Conservation (phyloP, 176 grass and related monocot genomes). For the Elaeis guineensis region DNA sequence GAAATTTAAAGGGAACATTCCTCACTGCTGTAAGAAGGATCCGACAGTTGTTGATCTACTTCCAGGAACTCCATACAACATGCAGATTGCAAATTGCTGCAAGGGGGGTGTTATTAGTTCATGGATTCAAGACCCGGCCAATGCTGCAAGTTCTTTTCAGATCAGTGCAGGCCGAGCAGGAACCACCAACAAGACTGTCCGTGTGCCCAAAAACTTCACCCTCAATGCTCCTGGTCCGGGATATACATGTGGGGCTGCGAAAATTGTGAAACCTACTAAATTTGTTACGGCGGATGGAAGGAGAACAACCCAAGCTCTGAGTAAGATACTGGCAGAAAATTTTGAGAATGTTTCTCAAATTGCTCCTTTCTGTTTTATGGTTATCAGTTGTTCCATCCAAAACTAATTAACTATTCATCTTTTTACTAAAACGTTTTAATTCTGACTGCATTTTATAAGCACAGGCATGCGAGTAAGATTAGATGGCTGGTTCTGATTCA, state of each 20-base stretch:
- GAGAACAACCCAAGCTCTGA: conserved; percentile 57
- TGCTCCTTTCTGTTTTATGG: no score
- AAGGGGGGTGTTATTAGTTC: conserved; percentile 64
- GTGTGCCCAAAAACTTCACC: conserved; percentile 40
- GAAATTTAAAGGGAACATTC: conserved; percentile 47
- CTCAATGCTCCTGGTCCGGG: conserved; percentile 51
- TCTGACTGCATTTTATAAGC: no score
- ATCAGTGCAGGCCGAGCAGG: conserved; percentile 56
- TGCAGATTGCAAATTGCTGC: conserved; percentile 62
- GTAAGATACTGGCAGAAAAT: conserved; percentile 22
- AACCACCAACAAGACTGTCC: conserved; percentile 62
- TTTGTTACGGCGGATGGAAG: conserved; percentile 54
- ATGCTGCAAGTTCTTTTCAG: conserved; percentile 50
- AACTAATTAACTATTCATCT: no score
- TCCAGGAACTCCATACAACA: conserved; percentile 28
- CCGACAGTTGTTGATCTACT: conserved; percentile 26
- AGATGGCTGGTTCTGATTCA: no score
- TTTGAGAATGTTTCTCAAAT: no score
- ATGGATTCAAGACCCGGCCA: conserved; percentile 53
- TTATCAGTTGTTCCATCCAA: no score
- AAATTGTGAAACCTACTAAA: conserved; percentile 37
- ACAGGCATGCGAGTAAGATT: no score
- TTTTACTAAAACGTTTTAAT: no score
- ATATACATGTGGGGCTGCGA: conserved; percentile 50
- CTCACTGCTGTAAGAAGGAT: conserved; percentile 56